phyloP scores from a whole-genome alignment of 768 basidiomycete species.

The Cystobasidium tubakii region DNA sequence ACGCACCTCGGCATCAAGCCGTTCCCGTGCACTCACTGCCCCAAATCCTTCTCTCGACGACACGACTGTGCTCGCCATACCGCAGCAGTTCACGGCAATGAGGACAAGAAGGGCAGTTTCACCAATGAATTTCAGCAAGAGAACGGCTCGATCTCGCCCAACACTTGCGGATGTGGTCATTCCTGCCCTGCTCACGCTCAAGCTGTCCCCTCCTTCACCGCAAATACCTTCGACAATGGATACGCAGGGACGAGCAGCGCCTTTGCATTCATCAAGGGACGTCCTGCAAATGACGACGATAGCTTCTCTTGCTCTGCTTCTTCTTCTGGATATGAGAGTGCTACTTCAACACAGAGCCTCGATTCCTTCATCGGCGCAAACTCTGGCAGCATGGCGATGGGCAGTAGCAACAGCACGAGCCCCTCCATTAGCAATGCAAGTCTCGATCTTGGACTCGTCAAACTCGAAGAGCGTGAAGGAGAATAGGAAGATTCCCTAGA shows the following conservation, averaged over 20 bases:
- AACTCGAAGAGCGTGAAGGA: background rate
- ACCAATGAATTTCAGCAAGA: background rate
- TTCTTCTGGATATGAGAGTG: conserved; percentile 7
- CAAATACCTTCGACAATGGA: background rate
- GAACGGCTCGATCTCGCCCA: background rate
- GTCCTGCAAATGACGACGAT: background rate
- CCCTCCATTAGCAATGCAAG: background rate
- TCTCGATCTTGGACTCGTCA: conserved; percentile 2
- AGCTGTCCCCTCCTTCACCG: background rate
- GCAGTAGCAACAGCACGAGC: background rate
- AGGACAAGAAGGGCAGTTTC: background rate
- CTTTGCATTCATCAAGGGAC: background rate
- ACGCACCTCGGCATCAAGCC: conserved; percentile 27
- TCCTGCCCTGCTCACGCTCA: background rate
- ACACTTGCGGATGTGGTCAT: background rate
- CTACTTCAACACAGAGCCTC: background rate
- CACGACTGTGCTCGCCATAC: conserved; percentile 46
- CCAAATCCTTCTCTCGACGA: conserved; percentile 43
- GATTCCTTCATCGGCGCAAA: conserved; percentile 4
- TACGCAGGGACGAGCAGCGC: background rate
- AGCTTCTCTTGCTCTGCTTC: background rate
- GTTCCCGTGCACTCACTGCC: conserved; percentile 41
- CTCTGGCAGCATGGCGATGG: background rate
- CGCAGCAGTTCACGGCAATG: conserved; percentile 39
- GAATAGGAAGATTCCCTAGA: background rate